Evolutionary conservation across 2,329 filamentous ascomycete genomes (phyloP), one percentile per base, ranked within the genome.

Genomic region (Fusarium albidum): DNA sequence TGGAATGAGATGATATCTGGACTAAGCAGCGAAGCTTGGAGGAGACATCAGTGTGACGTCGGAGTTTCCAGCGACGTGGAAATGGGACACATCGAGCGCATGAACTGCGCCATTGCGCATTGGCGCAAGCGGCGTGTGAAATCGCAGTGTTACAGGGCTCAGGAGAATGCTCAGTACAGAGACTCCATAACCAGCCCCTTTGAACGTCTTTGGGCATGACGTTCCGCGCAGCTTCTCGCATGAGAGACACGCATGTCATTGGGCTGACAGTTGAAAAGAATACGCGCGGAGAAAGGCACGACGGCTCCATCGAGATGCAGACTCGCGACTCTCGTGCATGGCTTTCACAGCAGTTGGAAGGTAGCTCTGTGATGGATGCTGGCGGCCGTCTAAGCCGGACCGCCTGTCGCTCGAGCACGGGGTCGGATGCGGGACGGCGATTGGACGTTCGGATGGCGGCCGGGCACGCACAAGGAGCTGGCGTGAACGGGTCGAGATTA

Each of bases 331-430:
- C 29, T 49, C 43, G 29, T 29, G 55, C 55, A 57, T 40, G 38
- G n/a, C 41, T n/a, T 31, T n/a, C 29, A 9, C 29, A 11, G 29
- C 29, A 11, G n/a, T 9, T 31, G 9, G 29, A 32, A 41, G 27
- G 9, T 17, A 38, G 37, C 34, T 27, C 21, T 11, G 18, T 10
- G 42, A 15, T n/a, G 21, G 35, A 18, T 38, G 15, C 15, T 29
- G 14, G 56, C 37, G 45, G 57, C 26, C 41, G 39, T 44, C 49
- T 47, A 52, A 61, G 50, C 55, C 59, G 59, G 56, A 57, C 38
- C 57, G 29, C 66, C 68, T 71, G 67, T 72, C 68, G 62, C 63
- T 68, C 52, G 60, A 58, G 66, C 71, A 73, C 71, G 71, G 65
- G 71, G 70, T 60, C 38, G 29, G 39, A 67, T 61, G 49, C 52